Base-by-base conservation (phyloP, 2,329 filamentous ascomycete genomes). In the Alternaria ventricosa region DNA sequence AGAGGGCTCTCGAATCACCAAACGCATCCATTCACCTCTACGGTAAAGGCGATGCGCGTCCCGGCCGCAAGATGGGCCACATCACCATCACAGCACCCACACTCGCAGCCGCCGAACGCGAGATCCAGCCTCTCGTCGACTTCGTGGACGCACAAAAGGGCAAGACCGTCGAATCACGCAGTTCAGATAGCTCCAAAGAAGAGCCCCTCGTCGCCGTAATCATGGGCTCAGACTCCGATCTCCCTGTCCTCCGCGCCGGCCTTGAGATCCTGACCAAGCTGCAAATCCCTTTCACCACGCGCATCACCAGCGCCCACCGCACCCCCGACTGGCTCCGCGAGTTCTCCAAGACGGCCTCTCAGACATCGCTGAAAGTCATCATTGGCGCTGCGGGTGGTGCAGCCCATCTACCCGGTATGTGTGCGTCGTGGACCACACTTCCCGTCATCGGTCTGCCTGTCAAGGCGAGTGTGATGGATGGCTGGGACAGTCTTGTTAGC, bases 41-140 rank as follows among this genome's bases (percentile, higher is more conserved):
- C 82, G 94, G 94, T 74, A 98, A 98, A 82, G 88, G 87, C 11
- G 88, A 88, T 50, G 92, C 94, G 25, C 92, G 94, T 72, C 93
- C 92, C 5, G 91, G 93, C 33, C 90, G 96, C 49, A 99, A 98
- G 81, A 98, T 98, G 83, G 95, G 95, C 11, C 96, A 99, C 79
- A 88, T 99, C 70, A 98, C 94, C 1, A 82, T 97, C 41, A 92
- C 92, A 2, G 89, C 89, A 1, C 84, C 87, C 12, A 89, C 87
- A 0, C 88, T 94, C 75, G 82, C 87, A 41, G 86, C 90, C 71
- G 89, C 91, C n/a, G 88, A 92, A 76, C 83, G 86, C 15, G 86
- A 90, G 13, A 87, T 91, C 41, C 88, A 91, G 55, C 89, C 89
- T 3, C 86, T 97, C 22, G 88, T 97, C 62, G 82, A 89, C 47